A percentile compares a stretch with the other conserved stretches of the same genome.
phyloP scores from a whole-genome alignment of 2,329 filamentous ascomycete genomes.

The Fusarium algeriense region DNA sequence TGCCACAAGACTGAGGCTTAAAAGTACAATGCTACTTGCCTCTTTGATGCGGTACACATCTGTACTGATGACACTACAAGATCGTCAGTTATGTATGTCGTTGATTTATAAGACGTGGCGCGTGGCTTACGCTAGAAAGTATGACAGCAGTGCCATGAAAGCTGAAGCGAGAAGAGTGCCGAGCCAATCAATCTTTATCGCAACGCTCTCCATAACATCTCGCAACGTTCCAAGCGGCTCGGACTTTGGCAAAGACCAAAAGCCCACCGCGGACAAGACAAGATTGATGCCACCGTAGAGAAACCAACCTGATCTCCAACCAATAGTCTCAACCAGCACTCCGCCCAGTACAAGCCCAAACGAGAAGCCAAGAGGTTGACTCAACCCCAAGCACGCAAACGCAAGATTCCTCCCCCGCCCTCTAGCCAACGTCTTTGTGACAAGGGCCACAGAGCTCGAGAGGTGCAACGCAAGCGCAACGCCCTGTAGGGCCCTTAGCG shows the following conservation, averaged over 20 bases:
- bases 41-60: conserved; percentile 57
- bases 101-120: background rate
- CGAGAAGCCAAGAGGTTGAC: conserved; percentile 63
- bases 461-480: conserved; percentile 53
- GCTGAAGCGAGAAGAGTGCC: conserved; percentile 62
- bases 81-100: background rate
- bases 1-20: conserved; percentile 57
- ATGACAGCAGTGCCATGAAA: conserved; percentile 62
- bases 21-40: conserved; percentile 58
- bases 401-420: conserved; percentile 56
- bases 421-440: conserved; percentile 48
- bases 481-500: conserved; percentile 57
- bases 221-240: conserved; percentile 41
- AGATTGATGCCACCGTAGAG: conserved; percentile 53
- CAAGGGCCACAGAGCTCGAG: conserved; percentile 52
- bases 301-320: conserved; percentile 64
- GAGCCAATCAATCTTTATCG: conserved; percentile 65
- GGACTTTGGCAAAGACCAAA: conserved; percentile 53
- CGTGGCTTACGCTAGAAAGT: conserved; percentile 63
- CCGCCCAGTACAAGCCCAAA: conserved; percentile 64
- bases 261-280: conserved; percentile 51
- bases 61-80: conserved; percentile 52
- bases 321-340: conserved; percentile 59
- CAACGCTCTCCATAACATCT: conserved; percentile 40
- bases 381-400: conserved; percentile 59